A percentile compares a stretch with the other conserved stretches of the same genome.
Conservation (phyloP, 345 rosid species). For the Firmiana major region DNA sequence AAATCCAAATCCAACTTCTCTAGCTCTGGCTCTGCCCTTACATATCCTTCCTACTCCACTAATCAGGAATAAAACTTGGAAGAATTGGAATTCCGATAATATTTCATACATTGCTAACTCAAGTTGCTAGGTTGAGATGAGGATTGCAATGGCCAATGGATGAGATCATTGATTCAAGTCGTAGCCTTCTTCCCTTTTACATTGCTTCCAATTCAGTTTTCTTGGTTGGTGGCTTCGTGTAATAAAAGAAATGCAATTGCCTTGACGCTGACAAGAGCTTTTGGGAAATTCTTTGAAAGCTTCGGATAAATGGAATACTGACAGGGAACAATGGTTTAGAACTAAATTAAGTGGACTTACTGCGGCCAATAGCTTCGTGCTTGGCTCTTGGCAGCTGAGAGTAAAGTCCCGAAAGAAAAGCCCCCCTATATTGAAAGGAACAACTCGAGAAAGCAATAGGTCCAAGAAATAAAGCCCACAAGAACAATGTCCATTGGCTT, state of each 20-base stretch:
- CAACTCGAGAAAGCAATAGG: not conserved
- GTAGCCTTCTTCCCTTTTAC: no score
- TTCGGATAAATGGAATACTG: not conserved
- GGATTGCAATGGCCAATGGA: not conserved
- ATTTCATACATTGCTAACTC: not conserved
- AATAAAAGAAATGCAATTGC: not conserved
- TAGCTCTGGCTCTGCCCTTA: not conserved
- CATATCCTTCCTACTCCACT: not conserved
- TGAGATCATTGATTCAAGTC: not conserved
- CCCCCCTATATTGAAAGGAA: not conserved
- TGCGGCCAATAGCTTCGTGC: not conserved
- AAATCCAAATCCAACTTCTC: constrained; percentile 12
- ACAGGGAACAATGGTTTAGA: not conserved
- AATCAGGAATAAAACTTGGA: not conserved
- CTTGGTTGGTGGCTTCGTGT: not conserved
- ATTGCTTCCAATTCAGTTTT: not conserved
- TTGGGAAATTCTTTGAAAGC: not conserved
- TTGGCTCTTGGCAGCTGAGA: not conserved
- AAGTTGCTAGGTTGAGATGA: not conserved
- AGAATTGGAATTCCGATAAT: not conserved
- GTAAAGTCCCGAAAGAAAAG: not conserved
- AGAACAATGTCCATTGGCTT: not conserved
- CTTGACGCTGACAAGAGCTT: not conserved
- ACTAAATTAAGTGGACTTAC: not conserved
- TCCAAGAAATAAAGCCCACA: constrained; percentile 6